phyloP scores from a whole-genome alignment of 176 grass and related monocot genomes.

The Ensete ventricosum region DNA sequence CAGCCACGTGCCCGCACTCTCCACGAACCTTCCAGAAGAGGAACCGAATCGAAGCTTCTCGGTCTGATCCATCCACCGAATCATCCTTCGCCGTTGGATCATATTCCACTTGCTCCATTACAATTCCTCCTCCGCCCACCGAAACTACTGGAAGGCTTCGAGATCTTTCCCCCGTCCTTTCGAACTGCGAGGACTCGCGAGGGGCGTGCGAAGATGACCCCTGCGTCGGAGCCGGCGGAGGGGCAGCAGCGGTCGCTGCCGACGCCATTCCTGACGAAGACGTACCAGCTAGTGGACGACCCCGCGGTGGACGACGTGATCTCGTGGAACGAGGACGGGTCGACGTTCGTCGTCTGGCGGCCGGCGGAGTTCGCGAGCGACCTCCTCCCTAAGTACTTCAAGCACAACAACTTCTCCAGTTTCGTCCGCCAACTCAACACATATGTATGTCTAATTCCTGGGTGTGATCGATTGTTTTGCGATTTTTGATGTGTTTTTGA shows the following conservation, averaged over 20 bases:
- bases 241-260: conserved; percentile 41
- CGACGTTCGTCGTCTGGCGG: conserved; percentile 76
- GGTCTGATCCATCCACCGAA: too few species aligned
- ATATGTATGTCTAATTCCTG: conserved; percentile 30
- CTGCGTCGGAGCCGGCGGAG: neutral
- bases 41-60: too few species aligned
- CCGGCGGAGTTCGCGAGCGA: conserved; percentile 81
- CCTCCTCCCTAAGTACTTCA: conserved; percentile 91
- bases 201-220: neutral
- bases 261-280: conserved; percentile 89
- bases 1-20: too few species aligned
- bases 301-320: conserved; percentile 71
- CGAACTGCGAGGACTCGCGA: too few species aligned
- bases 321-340: conserved; percentile 73
- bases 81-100: too few species aligned
- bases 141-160: too few species aligned
- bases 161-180: too few species aligned
- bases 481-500: neutral
- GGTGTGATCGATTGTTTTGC: neutral
- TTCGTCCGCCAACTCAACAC: conserved; percentile 97
- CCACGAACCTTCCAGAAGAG: too few species aligned
- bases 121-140: too few species aligned
- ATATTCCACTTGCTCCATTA: too few species aligned
- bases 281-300: conserved; percentile 87
- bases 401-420: conserved; percentile 99